These are phyloP conservation scores for Dioscorea alata DNA, from an alignment of 106 monocot species.

Conservation along the genomic window DNA sequence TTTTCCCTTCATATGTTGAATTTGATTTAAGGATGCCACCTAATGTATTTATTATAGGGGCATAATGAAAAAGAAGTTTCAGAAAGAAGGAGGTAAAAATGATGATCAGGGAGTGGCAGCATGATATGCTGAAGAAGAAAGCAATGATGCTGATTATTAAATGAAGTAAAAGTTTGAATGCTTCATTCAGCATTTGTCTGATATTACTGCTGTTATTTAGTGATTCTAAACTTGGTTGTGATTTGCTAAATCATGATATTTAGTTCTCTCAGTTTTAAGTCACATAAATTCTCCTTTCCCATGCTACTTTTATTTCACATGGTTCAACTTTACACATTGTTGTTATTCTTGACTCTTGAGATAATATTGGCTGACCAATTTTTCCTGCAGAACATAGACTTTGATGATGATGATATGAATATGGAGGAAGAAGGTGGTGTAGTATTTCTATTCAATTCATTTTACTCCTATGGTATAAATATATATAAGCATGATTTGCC, in stretches of 20 bases:
- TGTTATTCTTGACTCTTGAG: background rate
- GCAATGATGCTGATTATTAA: conserved; percentile 47
- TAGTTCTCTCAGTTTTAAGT: no score
- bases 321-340: no score
- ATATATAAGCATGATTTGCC: background rate
- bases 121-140: conserved; percentile 28
- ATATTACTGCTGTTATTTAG: background rate
- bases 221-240: background rate
- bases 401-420: conserved; percentile 28
- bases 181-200: no score
- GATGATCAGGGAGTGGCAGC: conserved; percentile 31
- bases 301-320: background rate
- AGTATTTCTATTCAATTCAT: background rate
- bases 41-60: conserved; percentile 24
- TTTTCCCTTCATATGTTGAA: background rate
- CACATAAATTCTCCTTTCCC: no score
- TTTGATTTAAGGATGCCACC: background rate
- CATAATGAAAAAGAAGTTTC: conserved; percentile 18
- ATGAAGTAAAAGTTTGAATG: conserved; percentile 23
- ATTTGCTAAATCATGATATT: background rate
- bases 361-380: background rate
- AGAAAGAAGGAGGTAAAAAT: conserved; percentile 19
- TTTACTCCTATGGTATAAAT: background rate
- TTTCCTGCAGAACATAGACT: conserved; percentile 21
- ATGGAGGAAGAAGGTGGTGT: conserved; percentile 6